These are phyloP conservation scores for Lepidopterella palustris DNA, from an alignment of 495 filamentous ascomycete genomes.

Conservation along the genomic window DNA sequence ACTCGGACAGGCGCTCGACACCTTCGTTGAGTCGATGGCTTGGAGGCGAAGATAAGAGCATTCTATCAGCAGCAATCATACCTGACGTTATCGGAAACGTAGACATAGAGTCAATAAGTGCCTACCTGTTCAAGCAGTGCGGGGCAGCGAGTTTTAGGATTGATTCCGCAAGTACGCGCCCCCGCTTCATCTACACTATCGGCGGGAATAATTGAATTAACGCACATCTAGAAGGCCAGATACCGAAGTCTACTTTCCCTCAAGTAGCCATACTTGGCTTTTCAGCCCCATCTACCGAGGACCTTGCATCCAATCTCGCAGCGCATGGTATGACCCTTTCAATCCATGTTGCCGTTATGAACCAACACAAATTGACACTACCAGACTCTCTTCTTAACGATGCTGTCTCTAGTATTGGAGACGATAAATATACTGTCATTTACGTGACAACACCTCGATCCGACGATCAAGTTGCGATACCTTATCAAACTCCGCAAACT, in stretches of 20 bases:
- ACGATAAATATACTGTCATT: conserved; percentile 54
- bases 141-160: conserved; percentile 11
- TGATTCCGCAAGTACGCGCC: conserved; percentile 9
- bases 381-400: conserved; percentile 56
- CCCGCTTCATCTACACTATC: conserved; percentile 39
- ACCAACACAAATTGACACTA: neutral
- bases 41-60: conserved; percentile 26
- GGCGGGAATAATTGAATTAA: neutral
- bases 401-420: conserved; percentile 48
- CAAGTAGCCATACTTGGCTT: conserved; percentile 48
- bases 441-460: conserved; percentile 49
- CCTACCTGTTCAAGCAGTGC: conserved; percentile 17
- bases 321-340: neutral
- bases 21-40: conserved; percentile 52
- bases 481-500: conserved; percentile 17
- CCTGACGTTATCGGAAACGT: conserved; percentile 31
- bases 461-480: conserved; percentile 3
- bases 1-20: conserved; percentile 46
- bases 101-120: conserved; percentile 17
- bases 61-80: conserved; percentile 15
- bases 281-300: conserved; percentile 40
- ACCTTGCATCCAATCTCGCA: conserved; percentile 1
- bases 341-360: conserved; percentile 19
- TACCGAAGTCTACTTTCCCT: conserved; percentile 30
- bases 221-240: neutral